Evolutionary conservation across 2,329 filamentous ascomycete genomes (phyloP).

Genomic region (Fusarium drepaniforme): DNA sequence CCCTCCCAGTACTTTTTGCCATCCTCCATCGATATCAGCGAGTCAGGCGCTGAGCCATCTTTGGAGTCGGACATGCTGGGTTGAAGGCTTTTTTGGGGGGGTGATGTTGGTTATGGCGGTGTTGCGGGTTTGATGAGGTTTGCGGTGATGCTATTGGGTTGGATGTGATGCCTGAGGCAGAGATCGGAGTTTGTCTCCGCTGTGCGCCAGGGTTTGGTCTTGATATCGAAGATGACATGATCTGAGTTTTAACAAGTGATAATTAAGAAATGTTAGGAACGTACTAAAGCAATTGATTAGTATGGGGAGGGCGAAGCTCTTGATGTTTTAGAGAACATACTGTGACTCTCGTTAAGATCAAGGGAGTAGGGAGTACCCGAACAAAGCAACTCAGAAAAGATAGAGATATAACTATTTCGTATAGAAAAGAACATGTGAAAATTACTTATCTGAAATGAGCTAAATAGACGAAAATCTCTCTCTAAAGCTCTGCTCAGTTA

Average conservation of each 20-base stretch:
- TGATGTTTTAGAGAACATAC: too few relatives aligned
- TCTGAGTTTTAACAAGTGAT: background rate
- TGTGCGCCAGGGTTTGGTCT: background rate
- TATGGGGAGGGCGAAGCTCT: too few relatives aligned
- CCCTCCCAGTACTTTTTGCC: constrained; percentile 62
- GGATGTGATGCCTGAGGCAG: background rate
- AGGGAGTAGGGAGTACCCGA: too few relatives aligned
- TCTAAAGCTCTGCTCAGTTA: too few relatives aligned
- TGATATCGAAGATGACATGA: background rate
- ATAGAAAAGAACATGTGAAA: too few relatives aligned
- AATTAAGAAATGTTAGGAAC: too few relatives aligned
- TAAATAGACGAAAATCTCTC: too few relatives aligned
- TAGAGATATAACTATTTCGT: too few relatives aligned
- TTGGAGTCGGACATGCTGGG: constrained; percentile 12
- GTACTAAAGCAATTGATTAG: too few relatives aligned
- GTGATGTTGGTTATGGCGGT: background rate
- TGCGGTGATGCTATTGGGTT: background rate
- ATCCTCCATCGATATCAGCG: constrained; percentile 50
- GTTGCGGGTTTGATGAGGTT: background rate
- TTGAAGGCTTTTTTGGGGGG: background rate
- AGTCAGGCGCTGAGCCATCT: constrained; percentile 41
- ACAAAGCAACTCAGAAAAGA: too few relatives aligned
- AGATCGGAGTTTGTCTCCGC: background rate
- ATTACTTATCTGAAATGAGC: too few relatives aligned
- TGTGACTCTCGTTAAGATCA: too few relatives aligned